Base-by-base conservation (phyloP, 176 grass and related monocot species). In the Alloteropsis semialata region DNA sequence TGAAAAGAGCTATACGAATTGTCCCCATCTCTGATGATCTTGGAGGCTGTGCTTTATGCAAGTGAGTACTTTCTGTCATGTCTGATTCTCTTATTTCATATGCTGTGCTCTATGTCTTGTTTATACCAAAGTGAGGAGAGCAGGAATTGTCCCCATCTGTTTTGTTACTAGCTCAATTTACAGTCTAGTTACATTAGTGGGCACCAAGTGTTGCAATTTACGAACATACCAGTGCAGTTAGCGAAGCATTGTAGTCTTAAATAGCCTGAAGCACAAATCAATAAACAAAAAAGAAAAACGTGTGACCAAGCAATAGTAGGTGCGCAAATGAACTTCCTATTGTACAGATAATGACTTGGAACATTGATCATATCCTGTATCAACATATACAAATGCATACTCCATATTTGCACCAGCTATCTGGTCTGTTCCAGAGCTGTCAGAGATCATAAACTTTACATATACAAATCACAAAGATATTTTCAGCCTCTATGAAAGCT, bases 1-100 rank as follows among this genome's bases (percentile, higher is more conserved):
- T 91, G 82, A 91, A 98, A 68, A 82, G 92, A 42, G 86, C 86
- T 67, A 98, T 98, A 56, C 81, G 96, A 39, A 98, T 95, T 81
- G 92, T 95, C 55, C 87, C 96, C 60, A 90, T 92, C 5, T 91
- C 86, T 66, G 86, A 93, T 82, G 93, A 98, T 76, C 86, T 93
- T 84, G 92, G 92, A 32, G 96, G 96, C 34, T 95, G 92, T 62
- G 84, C 91, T 28, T 36, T 98, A 36, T 98, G 96, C 96, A 98
- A 91, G 96, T 95, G 82, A 90, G 91, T 82, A 73, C 72, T 72
- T 12, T 42, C 62, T 66, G 1, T 57, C 15, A 62, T 69, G 41
- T 42, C 15, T 55, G 18, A 6, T 61, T 79, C 24, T 81, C 79
- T 45, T 77, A 28, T 70, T 74, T 30, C 72, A 39, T 29, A 33